A percentile compares a stretch with the other conserved stretches of the same genome.
These are phyloP conservation scores for Yamadazyma epiphylla DNA, from an alignment of 1,139 yeast species.

Conservation along the genomic window DNA sequence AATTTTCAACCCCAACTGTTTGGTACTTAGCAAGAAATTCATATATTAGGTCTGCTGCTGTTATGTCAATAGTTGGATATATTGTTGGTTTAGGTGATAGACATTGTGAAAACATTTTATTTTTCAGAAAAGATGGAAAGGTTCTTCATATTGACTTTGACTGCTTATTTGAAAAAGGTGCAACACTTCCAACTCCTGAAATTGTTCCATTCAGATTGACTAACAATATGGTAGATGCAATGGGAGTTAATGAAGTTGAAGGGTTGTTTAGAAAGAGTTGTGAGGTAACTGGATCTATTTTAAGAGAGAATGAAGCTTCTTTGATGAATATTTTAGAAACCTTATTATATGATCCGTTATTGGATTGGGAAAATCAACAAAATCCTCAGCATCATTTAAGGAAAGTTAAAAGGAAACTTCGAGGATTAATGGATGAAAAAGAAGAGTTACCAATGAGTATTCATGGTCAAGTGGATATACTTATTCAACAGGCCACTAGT, in stretches of 20 bases:
- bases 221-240: slow-evolving; percentile 83
- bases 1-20: slow-evolving; percentile 81
- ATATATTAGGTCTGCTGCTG: slow-evolving; percentile 81
- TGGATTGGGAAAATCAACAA: slow-evolving; percentile 57
- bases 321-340: slow-evolving; percentile 91
- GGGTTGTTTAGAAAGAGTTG: slow-evolving; percentile 84
- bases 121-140: slow-evolving; percentile 71
- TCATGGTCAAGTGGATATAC: slow-evolving; percentile 87
- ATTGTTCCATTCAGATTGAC: slow-evolving; percentile 92
- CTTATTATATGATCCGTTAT: slow-evolving; percentile 85
- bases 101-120: slow-evolving; percentile 86
- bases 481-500: slow-evolving; percentile 81
- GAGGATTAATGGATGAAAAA: slow-evolving; percentile 74
- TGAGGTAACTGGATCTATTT: slow-evolving; percentile 73
- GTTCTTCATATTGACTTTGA: slow-evolving; percentile 95
- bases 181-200: slow-evolving; percentile 74
- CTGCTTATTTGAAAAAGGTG: slow-evolving; percentile 86
- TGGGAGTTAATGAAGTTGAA: slow-evolving; percentile 88
- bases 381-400: slow-evolving; percentile 69
- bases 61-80: slow-evolving; percentile 96
- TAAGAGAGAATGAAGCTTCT: slow-evolving; percentile 81
- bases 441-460: slow-evolving; percentile 87
- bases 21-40: slow-evolving; percentile 82
- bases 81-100: slow-evolving; percentile 91
- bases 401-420: slow-evolving; percentile 71